Evolutionary conservation across 208 protist genomes (phyloP).

Genomic region (Leptomonas pyrrhocoris): DNA sequence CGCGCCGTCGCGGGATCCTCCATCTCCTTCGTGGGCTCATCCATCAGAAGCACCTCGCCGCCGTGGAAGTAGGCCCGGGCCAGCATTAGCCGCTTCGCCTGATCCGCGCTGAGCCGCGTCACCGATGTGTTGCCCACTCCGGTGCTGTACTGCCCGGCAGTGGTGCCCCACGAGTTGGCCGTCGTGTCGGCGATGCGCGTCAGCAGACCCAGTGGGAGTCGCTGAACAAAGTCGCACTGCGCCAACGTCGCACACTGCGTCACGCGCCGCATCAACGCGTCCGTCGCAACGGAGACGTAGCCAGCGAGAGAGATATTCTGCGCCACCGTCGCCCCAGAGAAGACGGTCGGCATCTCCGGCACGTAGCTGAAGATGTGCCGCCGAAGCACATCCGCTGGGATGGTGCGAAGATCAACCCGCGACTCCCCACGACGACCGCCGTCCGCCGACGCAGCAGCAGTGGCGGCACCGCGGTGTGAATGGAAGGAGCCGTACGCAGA

Average conservation of each 20-base stretch:
- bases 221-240: conserved; percentile 51
- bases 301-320: conserved; percentile 72
- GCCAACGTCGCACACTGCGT: conserved; percentile 45
- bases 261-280: conserved; percentile 40
- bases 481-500: neutral
- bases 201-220: conserved; percentile 57
- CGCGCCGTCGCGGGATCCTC: conserved; percentile 38
- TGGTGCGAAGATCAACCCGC: conserved; percentile 31
- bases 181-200: conserved; percentile 49
- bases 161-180: conserved; percentile 18
- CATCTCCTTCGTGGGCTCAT: conserved; percentile 65
- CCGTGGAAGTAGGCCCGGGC: conserved; percentile 70
- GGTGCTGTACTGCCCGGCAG: conserved; percentile 19
- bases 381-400: conserved; percentile 53
- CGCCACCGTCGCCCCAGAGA: conserved; percentile 63
- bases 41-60: conserved; percentile 65
- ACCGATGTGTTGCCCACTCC: conserved; percentile 25
- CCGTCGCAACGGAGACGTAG: conserved; percentile 53
- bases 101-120: conserved; percentile 54
- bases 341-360: conserved; percentile 59
- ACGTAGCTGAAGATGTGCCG: conserved; percentile 74
- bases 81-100: conserved; percentile 71
- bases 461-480: neutral
- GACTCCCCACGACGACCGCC: neutral
- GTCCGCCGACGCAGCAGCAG: neutral